phyloP scores from a whole-genome alignment of 2,329 filamentous ascomycete genomes.

The Ophiostoma ulmi region DNA sequence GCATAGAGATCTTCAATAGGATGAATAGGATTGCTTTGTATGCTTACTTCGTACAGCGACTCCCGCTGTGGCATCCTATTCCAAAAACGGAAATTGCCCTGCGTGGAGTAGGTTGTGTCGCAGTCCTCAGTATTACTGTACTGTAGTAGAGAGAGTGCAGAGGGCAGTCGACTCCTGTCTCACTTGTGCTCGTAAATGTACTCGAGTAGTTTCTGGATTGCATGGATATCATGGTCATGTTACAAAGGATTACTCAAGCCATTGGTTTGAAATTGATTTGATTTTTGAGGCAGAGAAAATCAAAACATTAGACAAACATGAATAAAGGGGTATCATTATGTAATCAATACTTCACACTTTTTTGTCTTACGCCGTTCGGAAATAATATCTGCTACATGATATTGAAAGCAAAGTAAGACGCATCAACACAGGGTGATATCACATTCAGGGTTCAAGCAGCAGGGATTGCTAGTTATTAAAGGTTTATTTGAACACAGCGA shows the following conservation, averaged over 20 bases:
- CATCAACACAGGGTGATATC: neutral
- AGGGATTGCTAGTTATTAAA: neutral
- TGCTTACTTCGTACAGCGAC: neutral
- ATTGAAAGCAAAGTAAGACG: neutral
- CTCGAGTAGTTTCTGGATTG: neutral
- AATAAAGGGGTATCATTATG: neutral
- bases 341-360: neutral
- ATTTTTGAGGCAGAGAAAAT: neutral
- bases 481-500: neutral
- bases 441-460: neutral
- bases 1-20: neutral
- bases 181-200: neutral
- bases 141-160: neutral
- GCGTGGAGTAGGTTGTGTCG: neutral
- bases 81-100: constrained; percentile 9
- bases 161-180: neutral
- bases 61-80: neutral
- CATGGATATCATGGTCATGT: neutral
- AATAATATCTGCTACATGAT: neutral
- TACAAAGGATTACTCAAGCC: neutral
- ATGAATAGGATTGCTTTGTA: too few species aligned
- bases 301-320: neutral
- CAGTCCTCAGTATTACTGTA: neutral
- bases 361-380: neutral
- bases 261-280: neutral